A percentile compares a stretch with the other conserved stretches of the same genome.
Conservation (phyloP, 1,139 yeast species). For the Debaryomycetaceae sp. region DNA sequence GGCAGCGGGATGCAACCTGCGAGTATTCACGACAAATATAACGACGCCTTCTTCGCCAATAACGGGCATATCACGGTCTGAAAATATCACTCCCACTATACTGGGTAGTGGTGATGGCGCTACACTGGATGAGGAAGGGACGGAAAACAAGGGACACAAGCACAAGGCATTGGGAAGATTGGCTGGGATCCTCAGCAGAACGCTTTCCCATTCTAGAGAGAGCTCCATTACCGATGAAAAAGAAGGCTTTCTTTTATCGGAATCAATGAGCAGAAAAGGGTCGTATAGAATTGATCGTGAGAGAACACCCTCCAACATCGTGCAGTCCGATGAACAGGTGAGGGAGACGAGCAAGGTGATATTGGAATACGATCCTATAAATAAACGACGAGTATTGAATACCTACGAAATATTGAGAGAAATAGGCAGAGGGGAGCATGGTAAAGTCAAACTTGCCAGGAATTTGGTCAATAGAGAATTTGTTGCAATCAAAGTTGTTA, state of each 20-base stretch:
- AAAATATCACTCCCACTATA: conserved; percentile 13
- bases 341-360: conserved; percentile 82
- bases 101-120: conserved; percentile 6
- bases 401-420: conserved; percentile 86
- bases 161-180: conserved; percentile 31
- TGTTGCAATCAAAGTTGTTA: conserved; percentile 92
- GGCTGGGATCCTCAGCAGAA: conserved; percentile 26
- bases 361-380: conserved; percentile 85
- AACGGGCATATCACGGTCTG: conserved; percentile 13
- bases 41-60: conserved; percentile 7
- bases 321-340: conserved; percentile 33
- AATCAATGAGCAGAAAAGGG: background rate
- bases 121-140: conserved; percentile 1
- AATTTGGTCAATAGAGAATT: conserved; percentile 66
- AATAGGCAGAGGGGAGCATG: conserved; percentile 95
- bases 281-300: background rate
- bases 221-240: conserved; percentile 14
- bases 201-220: conserved; percentile 16
- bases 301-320: background rate
- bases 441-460: conserved; percentile 88
- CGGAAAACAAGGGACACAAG: conserved; percentile 17
- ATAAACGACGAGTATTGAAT: conserved; percentile 79
- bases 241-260: background rate
- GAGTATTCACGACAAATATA: conserved; percentile 3
- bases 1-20: conserved; percentile 1